Percentiles rank a stretch among this genome's conserved stretches.
Conservation (phyloP, 768 basidiomycete genomes). For the Lactifluus volemus region DNA sequence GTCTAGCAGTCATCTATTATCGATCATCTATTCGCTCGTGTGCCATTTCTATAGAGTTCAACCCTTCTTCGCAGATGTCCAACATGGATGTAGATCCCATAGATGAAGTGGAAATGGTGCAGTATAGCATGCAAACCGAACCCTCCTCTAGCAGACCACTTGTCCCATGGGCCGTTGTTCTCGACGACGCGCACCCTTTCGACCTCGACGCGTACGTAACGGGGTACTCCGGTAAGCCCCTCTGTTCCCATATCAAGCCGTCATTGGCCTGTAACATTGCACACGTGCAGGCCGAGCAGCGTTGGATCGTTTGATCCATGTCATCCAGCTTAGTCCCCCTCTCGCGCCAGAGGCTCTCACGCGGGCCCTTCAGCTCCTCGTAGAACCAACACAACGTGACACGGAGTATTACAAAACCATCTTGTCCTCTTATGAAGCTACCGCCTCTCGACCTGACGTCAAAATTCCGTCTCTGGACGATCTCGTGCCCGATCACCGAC, state of each 20-base stretch:
- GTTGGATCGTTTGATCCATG: constrained; percentile 64
- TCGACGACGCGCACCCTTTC: constrained; percentile 80
- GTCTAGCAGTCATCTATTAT: neutral
- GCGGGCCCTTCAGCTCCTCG: constrained; percentile 53
- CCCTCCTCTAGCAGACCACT: constrained; percentile 7
- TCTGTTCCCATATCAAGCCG: neutral
- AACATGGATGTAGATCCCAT: constrained; percentile 18
- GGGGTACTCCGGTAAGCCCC: constrained; percentile 59
- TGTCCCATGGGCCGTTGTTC: constrained; percentile 16
- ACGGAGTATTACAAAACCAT: constrained; percentile 46
- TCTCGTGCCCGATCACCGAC: constrained; percentile 44
- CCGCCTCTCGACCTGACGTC: constrained; percentile 26
- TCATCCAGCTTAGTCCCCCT: constrained; percentile 54
- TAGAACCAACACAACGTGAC: constrained; percentile 52
- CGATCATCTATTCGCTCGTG: neutral
- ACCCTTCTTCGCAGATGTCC: constrained; percentile 1
- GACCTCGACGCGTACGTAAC: constrained; percentile 77
- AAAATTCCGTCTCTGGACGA: constrained; percentile 39
- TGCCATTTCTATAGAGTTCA: neutral
- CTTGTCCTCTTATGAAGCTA: constrained; percentile 46
- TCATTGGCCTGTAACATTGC: neutral
- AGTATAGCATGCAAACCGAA: neutral
- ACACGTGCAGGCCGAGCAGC: constrained; percentile 52
- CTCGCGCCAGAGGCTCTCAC: constrained; percentile 68
- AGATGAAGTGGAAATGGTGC: constrained; percentile 12